Conservation (phyloP, 2,329 filamentous ascomycete species). For the Phyllosticta capitalensis region DNA sequence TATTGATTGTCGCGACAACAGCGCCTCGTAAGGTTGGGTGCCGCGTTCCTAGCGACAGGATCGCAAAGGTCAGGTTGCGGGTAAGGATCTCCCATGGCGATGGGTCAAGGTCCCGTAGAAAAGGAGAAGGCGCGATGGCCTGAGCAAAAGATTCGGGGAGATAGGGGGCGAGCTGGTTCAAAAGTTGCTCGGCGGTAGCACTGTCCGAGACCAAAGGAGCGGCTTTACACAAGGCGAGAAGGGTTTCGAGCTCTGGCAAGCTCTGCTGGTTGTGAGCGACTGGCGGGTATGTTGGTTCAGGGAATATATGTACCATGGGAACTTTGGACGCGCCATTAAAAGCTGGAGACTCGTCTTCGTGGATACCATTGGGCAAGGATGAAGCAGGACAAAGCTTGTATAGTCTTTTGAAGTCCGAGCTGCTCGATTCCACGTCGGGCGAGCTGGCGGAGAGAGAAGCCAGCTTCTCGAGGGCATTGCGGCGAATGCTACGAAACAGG, state of each 20-base stretch:
- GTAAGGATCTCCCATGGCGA: conserved; percentile 82
- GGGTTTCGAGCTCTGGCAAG: conserved; percentile 81
- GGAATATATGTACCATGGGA: conserved; percentile 27
- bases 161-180: conserved; percentile 72
- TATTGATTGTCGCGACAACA: conserved; percentile 57
- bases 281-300: neutral
- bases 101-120: conserved; percentile 71
- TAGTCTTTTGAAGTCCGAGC: conserved; percentile 31
- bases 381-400: conserved; percentile 28
- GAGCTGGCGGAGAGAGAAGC: conserved; percentile 37
- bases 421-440: conserved; percentile 18
- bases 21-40: conserved; percentile 59
- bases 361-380: conserved; percentile 11
- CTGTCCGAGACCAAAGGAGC: conserved; percentile 62
- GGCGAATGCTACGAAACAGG: conserved; percentile 23
- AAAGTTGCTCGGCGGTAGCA: conserved; percentile 67
- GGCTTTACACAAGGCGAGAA: conserved; percentile 84
- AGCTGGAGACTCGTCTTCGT: neutral
- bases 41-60: conserved; percentile 70
- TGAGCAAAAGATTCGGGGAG: conserved; percentile 77
- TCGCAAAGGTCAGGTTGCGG: conserved; percentile 66
- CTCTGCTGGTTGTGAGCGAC: conserved; percentile 45
- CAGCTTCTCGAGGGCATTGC: conserved; percentile 42
- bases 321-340: conserved; percentile 18
- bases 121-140: conserved; percentile 67